A percentile compares a stretch with the other conserved stretches of the same genome.
Evolutionary conservation across 1,139 yeast genomes (phyloP).

Genomic region (Candida tropicalis): DNA sequence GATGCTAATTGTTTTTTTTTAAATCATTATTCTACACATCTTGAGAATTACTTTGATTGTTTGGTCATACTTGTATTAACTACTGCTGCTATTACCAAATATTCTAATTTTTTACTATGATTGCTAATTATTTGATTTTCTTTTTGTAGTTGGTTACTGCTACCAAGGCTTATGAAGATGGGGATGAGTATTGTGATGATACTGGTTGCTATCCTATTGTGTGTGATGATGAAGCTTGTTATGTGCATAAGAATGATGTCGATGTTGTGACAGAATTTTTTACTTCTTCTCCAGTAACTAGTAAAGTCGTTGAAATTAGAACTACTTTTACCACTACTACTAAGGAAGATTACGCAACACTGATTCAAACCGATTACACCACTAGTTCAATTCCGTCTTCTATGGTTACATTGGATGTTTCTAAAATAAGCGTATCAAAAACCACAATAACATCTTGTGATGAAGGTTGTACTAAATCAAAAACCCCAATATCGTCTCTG

Average conservation of each 20-base stretch:
- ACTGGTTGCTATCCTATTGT: slow-evolving; percentile 4
- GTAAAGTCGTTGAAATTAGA: not conserved
- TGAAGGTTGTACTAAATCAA: not conserved
- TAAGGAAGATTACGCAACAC: not conserved
- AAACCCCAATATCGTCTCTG: not conserved
- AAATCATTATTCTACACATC: too few relatives aligned
- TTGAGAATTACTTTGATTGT: too few relatives aligned
- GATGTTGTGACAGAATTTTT: not conserved
- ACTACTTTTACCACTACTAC: not conserved
- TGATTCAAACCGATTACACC: not conserved
- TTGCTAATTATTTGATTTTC: slow-evolving; percentile 2
- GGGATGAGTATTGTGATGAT: slow-evolving; percentile 6
- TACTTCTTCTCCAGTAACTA: not conserved
- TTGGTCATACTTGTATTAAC: too few relatives aligned
- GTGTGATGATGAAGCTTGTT: slow-evolving; percentile 7
- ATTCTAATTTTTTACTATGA: too few relatives aligned
- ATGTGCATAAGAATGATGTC: not conserved
- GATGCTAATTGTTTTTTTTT: too few relatives aligned
- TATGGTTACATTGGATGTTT: not conserved
- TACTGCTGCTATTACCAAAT: too few relatives aligned
- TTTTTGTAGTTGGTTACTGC: not conserved
- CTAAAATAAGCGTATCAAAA: not conserved
- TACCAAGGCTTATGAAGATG: not conserved
- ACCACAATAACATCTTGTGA: not conserved
- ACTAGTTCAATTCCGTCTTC: not conserved